Percentiles rank a stretch among this genome's conserved stretches.
These are phyloP conservation scores for Fagopyrum tataricum DNA, from an alignment of 148 eudicot species.

Conservation along the genomic window DNA sequence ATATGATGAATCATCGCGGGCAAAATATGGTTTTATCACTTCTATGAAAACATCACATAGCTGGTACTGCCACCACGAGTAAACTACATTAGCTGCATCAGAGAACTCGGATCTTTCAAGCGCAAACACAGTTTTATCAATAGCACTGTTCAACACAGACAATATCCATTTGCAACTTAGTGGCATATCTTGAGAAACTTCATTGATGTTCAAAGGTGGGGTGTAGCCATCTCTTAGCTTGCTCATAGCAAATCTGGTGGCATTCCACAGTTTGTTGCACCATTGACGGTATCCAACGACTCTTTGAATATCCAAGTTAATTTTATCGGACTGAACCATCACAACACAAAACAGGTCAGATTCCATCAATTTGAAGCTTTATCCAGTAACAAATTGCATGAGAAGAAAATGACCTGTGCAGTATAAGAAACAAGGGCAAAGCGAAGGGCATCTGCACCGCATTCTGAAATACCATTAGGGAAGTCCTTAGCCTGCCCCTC, in stretches of 20 bases:
- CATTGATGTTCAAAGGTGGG: constrained; percentile 47
- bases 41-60: constrained; percentile 88
- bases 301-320: constrained; percentile 84
- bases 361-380: background rate
- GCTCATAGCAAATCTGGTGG: constrained; percentile 81
- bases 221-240: constrained; percentile 73
- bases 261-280: constrained; percentile 98
- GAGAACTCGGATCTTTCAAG: constrained; percentile 75
- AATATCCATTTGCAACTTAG: constrained; percentile 93
- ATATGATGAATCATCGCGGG: constrained; percentile 33
- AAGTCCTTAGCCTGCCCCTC: constrained; percentile 84
- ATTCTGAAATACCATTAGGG: constrained; percentile 83
- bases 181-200: constrained; percentile 46
- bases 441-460: constrained; percentile 98
- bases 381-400: background rate
- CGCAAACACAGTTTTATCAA: constrained; percentile 54
- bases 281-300: constrained; percentile 94
- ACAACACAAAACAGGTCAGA: background rate
- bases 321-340: constrained; percentile 73
- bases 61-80: constrained; percentile 93
- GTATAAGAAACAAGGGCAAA: constrained; percentile 90
- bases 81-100: constrained; percentile 83
- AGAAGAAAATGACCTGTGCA: constrained; percentile 62
- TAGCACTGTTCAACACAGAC: constrained; percentile 73
- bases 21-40: constrained; percentile 75